Evolutionary conservation across 2,329 filamentous ascomycete species (phyloP).

Genomic region (Ceratocystis diversiconidia): DNA sequence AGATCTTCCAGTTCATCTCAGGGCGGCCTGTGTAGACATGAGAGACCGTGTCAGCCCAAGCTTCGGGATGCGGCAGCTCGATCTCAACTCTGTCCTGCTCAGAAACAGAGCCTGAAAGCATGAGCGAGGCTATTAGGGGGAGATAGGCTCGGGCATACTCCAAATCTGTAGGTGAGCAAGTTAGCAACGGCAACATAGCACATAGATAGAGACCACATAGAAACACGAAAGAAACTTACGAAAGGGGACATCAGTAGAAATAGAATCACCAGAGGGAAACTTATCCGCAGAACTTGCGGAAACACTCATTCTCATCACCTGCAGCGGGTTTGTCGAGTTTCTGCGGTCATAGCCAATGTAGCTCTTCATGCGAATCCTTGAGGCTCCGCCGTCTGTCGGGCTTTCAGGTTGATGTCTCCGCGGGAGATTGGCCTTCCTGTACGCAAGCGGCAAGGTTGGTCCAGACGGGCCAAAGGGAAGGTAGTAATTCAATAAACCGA

Average conservation of each 20-base stretch:
- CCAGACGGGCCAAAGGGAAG: background rate
- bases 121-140: constrained; percentile 40
- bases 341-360: constrained; percentile 14
- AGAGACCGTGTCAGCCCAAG: constrained; percentile 41
- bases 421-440: background rate
- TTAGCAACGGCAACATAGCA: constrained; percentile 7
- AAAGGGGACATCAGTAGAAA: constrained; percentile 29
- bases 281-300: background rate
- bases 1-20: constrained; percentile 32
- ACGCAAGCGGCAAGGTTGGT: constrained; percentile 11
- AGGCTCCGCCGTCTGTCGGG: too few species aligned
- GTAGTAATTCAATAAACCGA: too few species aligned
- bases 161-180: constrained; percentile 27
- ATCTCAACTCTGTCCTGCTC: constrained; percentile 42
- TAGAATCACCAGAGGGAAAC: background rate
- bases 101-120: constrained; percentile 38
- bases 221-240: constrained; percentile 28
- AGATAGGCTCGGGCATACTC: constrained; percentile 35
- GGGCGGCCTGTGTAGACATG: constrained; percentile 41
- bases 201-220: background rate
- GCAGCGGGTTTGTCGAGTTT: constrained; percentile 11
- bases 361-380: too few species aligned
- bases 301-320: background rate
- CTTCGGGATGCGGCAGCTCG: constrained; percentile 41
- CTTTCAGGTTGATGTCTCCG: too few species aligned